Base-by-base conservation (phyloP, 257 asterid species). In the Solanum paucissectum region DNA sequence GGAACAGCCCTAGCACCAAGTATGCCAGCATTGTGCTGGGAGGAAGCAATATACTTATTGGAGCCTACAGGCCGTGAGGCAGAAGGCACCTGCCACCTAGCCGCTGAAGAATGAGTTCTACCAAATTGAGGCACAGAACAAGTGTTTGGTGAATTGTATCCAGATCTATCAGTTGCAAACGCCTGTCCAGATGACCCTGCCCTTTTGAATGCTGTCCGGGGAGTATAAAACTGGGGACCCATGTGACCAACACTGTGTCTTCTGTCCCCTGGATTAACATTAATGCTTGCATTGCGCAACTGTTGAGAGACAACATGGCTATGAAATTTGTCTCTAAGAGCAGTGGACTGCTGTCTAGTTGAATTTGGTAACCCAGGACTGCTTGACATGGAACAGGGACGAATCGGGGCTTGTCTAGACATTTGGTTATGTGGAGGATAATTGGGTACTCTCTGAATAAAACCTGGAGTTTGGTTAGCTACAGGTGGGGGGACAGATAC, bases 301-400 rank as follows among this genome's bases (percentile, higher is more conserved):
- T 87, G 92, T 58, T 58, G 86, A 23, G 95, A 62, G 74, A 83
- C 68, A 20, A 79, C 76, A 83, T 71, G 89, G 6, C 89, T 83
- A 52, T 29, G 92, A 86, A 87, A 83, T 84, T 73, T 92, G 85
- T 60, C 83, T 86, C 91, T 90, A 20, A 88, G 87, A 86, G 88
- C 77, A 40, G 64, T 44, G 90, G 38, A 38, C 83, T 68, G 87
- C 82, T 62, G 93, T 73, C 72, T 90, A 64, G 44, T 40, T 33
- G 34, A 60, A 88, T 86, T 86, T 12, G 90, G 89, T 82, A 84
- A 73, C 44, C 60, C 71, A 83, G 86, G 81, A 87, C 40, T 85
- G 86, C 91, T 88, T 46, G 96, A 68, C 76, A 52, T 16, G 72
- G 91, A 69, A 88, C 89, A 87, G 86, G 94, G 92, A 79, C 69